phyloP scores from a whole-genome alignment of 2,329 filamentous ascomycete species.

The Trichoderma sp. region DNA sequence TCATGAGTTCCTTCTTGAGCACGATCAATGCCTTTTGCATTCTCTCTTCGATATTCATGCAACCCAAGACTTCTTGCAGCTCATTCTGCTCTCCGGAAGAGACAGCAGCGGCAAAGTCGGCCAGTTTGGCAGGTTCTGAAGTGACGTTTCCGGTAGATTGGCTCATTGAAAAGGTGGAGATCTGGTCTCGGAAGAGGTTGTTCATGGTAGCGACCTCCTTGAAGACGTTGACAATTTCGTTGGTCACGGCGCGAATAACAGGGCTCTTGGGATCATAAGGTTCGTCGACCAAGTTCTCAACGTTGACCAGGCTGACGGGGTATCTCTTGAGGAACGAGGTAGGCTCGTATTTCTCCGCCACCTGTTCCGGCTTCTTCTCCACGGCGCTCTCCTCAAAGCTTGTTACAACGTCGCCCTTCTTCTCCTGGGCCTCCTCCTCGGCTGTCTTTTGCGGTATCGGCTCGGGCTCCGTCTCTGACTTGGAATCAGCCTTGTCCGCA shows the following conservation, averaged over 20 bases:
- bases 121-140: slow-evolving; percentile 90
- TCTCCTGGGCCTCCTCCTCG: slow-evolving; percentile 63
- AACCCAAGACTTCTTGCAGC: slow-evolving; percentile 86
- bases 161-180: slow-evolving; percentile 95
- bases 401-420: slow-evolving; percentile 91
- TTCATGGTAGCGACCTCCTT: slow-evolving; percentile 96
- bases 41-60: slow-evolving; percentile 87
- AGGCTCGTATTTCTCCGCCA: slow-evolving; percentile 71
- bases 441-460: slow-evolving; percentile 59
- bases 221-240: slow-evolving; percentile 98
- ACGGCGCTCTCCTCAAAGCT: slow-evolving; percentile 88
- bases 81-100: slow-evolving; percentile 92
- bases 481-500: slow-evolving; percentile 55
- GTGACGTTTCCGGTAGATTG: slow-evolving; percentile 94
- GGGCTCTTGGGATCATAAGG: slow-evolving; percentile 88
- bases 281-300: slow-evolving; percentile 89
- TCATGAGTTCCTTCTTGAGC: slow-evolving; percentile 98
- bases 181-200: slow-evolving; percentile 93
- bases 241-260: slow-evolving; percentile 87
- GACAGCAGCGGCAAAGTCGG: slow-evolving; percentile 95
- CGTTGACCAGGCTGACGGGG: slow-evolving; percentile 90
- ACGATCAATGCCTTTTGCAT: slow-evolving; percentile 90
- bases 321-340: slow-evolving; percentile 91
- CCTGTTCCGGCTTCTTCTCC: slow-evolving; percentile 58
- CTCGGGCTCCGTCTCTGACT: slow-evolving; percentile 58